Percentiles rank a stretch among this genome's conserved stretches.
phyloP scores from a whole-genome alignment of 2,329 filamentous ascomycete genomes.

The Pseudofabraea citricarpa region DNA sequence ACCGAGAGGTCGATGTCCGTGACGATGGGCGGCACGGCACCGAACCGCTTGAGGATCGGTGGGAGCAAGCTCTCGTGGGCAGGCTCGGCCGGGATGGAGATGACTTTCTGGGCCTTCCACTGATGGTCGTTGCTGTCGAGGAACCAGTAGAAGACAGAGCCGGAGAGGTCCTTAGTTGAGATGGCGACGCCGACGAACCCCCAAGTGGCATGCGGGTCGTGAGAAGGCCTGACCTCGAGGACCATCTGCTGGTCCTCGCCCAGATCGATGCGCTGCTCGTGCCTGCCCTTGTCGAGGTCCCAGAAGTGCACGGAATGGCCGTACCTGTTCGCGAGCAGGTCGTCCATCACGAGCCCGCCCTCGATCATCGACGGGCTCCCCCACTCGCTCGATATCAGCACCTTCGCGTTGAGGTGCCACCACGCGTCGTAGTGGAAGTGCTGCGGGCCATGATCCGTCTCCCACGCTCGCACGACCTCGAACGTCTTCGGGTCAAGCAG shows the following conservation, averaged over 20 bases:
- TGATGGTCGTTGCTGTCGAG: not conserved
- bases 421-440: not conserved
- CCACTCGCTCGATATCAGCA: not conserved
- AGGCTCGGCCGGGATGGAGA: not conserved
- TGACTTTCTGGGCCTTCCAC: not conserved
- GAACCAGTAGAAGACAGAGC: not conserved
- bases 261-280: not conserved
- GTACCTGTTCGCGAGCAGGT: not conserved
- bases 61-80: not conserved
- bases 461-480: not conserved
- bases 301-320: constrained; percentile 1
- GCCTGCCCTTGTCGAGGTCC: not conserved
- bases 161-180: not conserved
- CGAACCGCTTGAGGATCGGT: not conserved
- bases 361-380: not conserved
- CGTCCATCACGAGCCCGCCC: not conserved
- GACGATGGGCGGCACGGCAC: not conserved
- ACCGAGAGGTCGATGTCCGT: not conserved
- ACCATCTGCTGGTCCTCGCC: not conserved
- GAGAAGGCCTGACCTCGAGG: not conserved
- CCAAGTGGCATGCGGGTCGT: constrained; percentile 28
- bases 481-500: not conserved
- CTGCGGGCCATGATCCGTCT: not conserved
- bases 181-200: constrained; percentile 46
- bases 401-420: not conserved